phyloP scores from a whole-genome alignment of 306 rosid species.

The Vicia villosa region DNA sequence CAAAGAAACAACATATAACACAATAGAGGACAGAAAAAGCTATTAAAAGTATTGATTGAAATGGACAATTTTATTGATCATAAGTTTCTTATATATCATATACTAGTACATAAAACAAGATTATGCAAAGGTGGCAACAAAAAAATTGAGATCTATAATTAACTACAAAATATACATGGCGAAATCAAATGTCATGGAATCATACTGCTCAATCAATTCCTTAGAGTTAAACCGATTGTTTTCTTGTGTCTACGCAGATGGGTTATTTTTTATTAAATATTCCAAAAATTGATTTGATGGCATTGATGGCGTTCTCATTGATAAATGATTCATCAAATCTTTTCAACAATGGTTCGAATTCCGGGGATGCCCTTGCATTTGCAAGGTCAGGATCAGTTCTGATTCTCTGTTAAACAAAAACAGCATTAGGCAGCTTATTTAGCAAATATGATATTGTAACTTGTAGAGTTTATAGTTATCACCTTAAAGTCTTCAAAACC shows the following conservation, averaged over 20 bases:
- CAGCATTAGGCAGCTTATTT: slow-evolving; percentile 32
- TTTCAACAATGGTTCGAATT: slow-evolving; percentile 68
- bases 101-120: slow-evolving; percentile 32
- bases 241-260: slow-evolving; percentile 4
- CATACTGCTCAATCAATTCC: slow-evolving; percentile 36
- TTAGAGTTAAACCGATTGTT: slow-evolving; percentile 34
- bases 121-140: slow-evolving; percentile 27
- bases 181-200: slow-evolving; percentile 24
- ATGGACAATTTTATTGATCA: slow-evolving; percentile 36
- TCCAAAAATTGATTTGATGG: slow-evolving; percentile 90
- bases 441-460: not conserved
- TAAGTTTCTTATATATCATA: slow-evolving; percentile 7
- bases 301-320: slow-evolving; percentile 96
- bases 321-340: slow-evolving; percentile 88
- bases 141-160: slow-evolving; percentile 37
- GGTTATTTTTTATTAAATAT: slow-evolving; percentile 67
- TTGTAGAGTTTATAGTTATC: slow-evolving; percentile 10
- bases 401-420: slow-evolving; percentile 68
- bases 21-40: not conserved
- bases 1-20: not conserved
- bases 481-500: slow-evolving; percentile 99
- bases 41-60: not conserved
- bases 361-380: slow-evolving; percentile 56
- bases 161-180: slow-evolving; percentile 35
- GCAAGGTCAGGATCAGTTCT: slow-evolving; percentile 91